Conservation (phyloP, 1,139 yeast genomes). For the Diutina siamensis region DNA sequence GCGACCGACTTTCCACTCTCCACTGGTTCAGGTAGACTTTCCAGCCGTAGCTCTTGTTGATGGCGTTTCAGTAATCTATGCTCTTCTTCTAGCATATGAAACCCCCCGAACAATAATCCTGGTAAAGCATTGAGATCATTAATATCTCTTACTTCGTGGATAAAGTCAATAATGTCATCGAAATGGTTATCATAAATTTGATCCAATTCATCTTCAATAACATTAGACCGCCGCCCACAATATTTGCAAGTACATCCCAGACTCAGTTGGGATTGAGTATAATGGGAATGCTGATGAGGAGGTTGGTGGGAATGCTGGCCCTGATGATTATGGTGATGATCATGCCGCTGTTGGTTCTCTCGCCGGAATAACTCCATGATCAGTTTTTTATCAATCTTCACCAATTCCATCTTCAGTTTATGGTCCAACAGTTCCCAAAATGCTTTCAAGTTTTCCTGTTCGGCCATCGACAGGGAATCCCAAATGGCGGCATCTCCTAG, state of each 20-base stretch:
- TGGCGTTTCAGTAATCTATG: conserved; percentile 16
- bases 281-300: not conserved
- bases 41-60: not conserved
- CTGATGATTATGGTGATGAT: conserved; percentile 7
- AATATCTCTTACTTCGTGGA: conserved; percentile 28
- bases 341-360: not conserved
- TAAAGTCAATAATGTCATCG: conserved; percentile 25
- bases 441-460: conserved; percentile 1
- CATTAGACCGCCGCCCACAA: conserved; percentile 66
- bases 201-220: conserved; percentile 70
- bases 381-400: conserved; percentile 4
- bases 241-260: conserved; percentile 40
- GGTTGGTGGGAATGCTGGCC: conserved; percentile 7
- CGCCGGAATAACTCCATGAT: conserved; percentile 2
- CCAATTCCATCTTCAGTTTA: conserved; percentile 6
- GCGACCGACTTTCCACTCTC: not conserved
- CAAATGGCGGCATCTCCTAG: not conserved
- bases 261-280: conserved; percentile 4
- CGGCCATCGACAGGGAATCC: not conserved
- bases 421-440: conserved; percentile 7
- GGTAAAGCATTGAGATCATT: conserved; percentile 32
- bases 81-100: conserved; percentile 29
- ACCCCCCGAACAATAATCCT: conserved; percentile 28
- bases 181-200: conserved; percentile 48
- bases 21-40: not conserved